Evolutionary conservation across 73 alveolate genomes (phyloP).

Genomic region (Diophrys appendiculata): DNA sequence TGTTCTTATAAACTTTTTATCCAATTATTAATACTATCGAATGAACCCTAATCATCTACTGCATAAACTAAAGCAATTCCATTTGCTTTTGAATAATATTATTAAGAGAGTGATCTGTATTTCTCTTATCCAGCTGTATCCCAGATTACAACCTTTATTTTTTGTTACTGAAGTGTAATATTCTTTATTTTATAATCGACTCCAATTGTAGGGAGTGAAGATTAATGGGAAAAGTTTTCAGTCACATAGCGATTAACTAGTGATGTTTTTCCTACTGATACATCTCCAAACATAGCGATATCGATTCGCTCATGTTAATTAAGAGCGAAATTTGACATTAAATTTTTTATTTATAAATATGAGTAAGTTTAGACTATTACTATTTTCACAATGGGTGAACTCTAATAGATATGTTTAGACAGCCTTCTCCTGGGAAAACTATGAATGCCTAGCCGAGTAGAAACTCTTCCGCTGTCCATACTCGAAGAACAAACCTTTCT

Average conservation of each 20-base stretch:
- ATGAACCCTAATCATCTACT: not conserved
- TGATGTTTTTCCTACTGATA: not conserved
- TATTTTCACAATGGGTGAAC: too few relatives aligned
- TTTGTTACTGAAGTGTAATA: too few relatives aligned
- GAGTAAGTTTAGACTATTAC: too few relatives aligned
- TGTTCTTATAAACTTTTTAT: too few relatives aligned
- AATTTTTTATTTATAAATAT: too few relatives aligned
- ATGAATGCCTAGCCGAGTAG: too few relatives aligned
- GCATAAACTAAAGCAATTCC: not conserved
- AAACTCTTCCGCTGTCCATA: too few relatives aligned
- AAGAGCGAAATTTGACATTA: too few relatives aligned
- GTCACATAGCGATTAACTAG: not conserved
- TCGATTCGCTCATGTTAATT: too few relatives aligned
- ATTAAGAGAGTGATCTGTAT: not conserved
- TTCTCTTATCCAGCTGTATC: constrained; percentile 91
- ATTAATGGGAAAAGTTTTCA: not conserved
- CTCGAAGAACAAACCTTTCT: too few relatives aligned
- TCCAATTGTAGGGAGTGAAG: not conserved
- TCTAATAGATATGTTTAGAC: too few relatives aligned
- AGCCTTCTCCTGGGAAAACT: too few relatives aligned
- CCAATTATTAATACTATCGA: not conserved
- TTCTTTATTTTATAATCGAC: not conserved
- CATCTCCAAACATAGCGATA: not conserved
- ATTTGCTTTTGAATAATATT: not conserved
- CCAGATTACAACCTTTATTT: constrained; percentile 54